These are phyloP conservation scores for Podila horticola DNA, from an alignment of 192 early-diverging fungal species.

Conservation along the genomic window DNA sequence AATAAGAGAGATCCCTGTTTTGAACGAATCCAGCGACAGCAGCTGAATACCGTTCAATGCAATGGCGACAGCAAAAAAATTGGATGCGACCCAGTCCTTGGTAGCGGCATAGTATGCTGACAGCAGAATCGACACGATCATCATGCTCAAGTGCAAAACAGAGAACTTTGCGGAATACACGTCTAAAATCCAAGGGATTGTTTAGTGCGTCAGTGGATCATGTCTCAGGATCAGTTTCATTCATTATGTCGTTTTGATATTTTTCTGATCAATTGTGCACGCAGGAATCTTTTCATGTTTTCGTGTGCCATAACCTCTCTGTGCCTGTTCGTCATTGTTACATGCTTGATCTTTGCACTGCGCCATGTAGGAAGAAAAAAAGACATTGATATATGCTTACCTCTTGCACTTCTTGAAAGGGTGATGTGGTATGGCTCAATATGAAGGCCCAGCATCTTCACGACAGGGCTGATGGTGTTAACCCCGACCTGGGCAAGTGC, in stretches of 20 bases:
- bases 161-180: conserved; percentile 67
- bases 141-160: conserved; percentile 70
- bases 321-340: too few relatives aligned
- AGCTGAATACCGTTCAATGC: conserved; percentile 84
- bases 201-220: too few relatives aligned
- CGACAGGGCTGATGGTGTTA: conserved; percentile 52
- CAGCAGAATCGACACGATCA: conserved; percentile 64
- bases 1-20: conserved; percentile 89
- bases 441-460: conserved; percentile 51
- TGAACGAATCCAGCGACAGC: conserved; percentile 92
- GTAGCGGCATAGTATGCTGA: conserved; percentile 79
- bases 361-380: neutral
- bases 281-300: too few relatives aligned
- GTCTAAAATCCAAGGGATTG: conserved; percentile 30
- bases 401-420: conserved; percentile 67
- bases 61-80: conserved; percentile 86
- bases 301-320: too few relatives aligned
- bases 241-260: too few relatives aligned
- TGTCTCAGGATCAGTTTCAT: too few relatives aligned
- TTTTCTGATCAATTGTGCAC: too few relatives aligned
- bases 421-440: conserved; percentile 77
- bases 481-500: conserved; percentile 70
- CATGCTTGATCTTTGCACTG: neutral
- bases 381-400: conserved; percentile 37
- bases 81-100: conserved; percentile 93